Evolutionary conservation across 192 early-diverging fungal species (phyloP).

Genomic region (Backusella circina): DNA sequence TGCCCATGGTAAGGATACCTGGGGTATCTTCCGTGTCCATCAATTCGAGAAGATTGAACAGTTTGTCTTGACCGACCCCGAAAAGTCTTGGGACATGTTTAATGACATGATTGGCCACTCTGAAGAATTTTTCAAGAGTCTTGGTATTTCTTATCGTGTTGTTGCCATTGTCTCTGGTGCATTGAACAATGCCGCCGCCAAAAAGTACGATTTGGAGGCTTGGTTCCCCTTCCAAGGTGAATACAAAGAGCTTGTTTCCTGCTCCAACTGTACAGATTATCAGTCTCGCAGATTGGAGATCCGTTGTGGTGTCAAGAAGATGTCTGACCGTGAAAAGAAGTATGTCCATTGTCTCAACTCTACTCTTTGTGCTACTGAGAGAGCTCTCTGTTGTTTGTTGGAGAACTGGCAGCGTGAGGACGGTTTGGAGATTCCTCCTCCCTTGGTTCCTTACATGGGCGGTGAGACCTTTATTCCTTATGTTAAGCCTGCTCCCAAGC

Average conservation of each 20-base stretch:
- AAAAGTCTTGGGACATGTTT: conserved; percentile 99
- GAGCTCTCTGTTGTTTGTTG: conserved; percentile 90
- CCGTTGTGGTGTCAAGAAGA: conserved; percentile 95
- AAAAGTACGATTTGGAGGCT: conserved; percentile 99
- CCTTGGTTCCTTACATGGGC: conserved; percentile 91
- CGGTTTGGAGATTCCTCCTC: conserved; percentile 84
- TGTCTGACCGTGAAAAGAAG: conserved; percentile 90
- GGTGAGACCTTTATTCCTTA: conserved; percentile 91
- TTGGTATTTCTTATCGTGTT: conserved; percentile 93
- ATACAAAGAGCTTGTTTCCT: conserved; percentile 98
- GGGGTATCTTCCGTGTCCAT: conserved; percentile 99
- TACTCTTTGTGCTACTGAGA: conserved; percentile 93
- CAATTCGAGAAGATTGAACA: conserved; percentile 99
- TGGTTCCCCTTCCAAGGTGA: conserved; percentile 99
- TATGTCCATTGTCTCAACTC: conserved; percentile 98
- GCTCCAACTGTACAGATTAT: conserved; percentile 99
- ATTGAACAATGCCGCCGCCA: conserved; percentile 98
- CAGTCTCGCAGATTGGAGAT: conserved; percentile 94
- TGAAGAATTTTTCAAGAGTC: conserved; percentile 94
- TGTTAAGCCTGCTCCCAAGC: conserved; percentile 39
- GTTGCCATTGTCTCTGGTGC: conserved; percentile 96
- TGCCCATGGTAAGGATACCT: conserved; percentile 93
- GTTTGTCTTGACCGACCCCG: conserved; percentile 93
- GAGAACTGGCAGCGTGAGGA: conserved; percentile 96
- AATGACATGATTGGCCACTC: conserved; percentile 90